Evolutionary conservation across 2,329 filamentous ascomycete genomes (phyloP), one percentile per base, ranked within the genome.

Genomic region (Phaeomoniella chlamydospora): DNA sequence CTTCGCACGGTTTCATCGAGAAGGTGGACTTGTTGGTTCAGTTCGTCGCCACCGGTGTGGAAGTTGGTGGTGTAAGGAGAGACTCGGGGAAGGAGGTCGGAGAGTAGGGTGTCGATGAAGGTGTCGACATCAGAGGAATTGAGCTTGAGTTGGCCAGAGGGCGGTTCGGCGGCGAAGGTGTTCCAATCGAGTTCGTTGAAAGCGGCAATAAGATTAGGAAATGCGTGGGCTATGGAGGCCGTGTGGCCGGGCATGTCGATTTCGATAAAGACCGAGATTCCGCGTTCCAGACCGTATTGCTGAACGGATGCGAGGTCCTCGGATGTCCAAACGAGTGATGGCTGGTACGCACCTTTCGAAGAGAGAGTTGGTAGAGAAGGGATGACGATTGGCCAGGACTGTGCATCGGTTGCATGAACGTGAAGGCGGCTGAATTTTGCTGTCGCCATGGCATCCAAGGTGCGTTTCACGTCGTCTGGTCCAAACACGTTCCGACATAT

Each of bases 11-110:
- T 80, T 3, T 77, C 72, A 51, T 93, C 85, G 9, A 88, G 68
- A 29, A 64, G 64, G 50, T 84, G 87, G 36, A 77, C 72, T 48
- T 87, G 78, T 41, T 66, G 67, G 56, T 90, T 88, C 41, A 92
- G 74, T 61, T 93, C 86, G 49, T 93, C 86, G 37, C 86, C 86
- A 31, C 86, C 86, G 1, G 81, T 81, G 59, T 93, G 85, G 64
- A 88, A 92, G 59, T 88, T 74, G 4, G 73, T 61, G 2, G 78
- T 68, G 54, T 83, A 84, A 0, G 77, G 74, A 5, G 64, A 59
- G 9, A 86, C 55, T 17, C 83, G 69, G 11, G 85, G 84, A 36
- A 92, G 61, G 15, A 93, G 52, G 50, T 93, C 86, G n/a, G 67
- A 66, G 46, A 85, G 79, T 11, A 93, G 58, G 26, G 57, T 77